Conservation (phyloP, 306 rosid genomes). For the Clitoria ternatea region DNA sequence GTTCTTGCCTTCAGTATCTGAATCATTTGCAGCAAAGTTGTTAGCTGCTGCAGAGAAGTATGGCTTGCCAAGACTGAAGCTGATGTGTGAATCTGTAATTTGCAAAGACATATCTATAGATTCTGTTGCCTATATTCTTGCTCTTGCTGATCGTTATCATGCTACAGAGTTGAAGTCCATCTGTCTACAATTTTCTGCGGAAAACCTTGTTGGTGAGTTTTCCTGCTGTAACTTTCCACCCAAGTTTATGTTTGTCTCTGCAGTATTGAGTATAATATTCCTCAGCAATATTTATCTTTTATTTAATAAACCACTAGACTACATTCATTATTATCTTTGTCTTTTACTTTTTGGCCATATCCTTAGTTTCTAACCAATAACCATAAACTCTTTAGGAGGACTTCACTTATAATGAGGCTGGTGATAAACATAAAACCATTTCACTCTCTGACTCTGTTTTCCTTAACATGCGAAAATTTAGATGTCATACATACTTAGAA, state of each 20-base stretch:
- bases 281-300: too few relatives aligned
- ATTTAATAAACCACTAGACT: neutral
- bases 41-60: slow-evolving; percentile 89
- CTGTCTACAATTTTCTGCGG: slow-evolving; percentile 89
- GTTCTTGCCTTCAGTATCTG: slow-evolving; percentile 55
- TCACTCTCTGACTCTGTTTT: neutral
- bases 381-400: neutral
- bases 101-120: slow-evolving; percentile 88
- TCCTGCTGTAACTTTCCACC: slow-evolving; percentile 12
- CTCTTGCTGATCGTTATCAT: slow-evolving; percentile 81
- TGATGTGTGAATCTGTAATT: slow-evolving; percentile 94
- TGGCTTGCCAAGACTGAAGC: slow-evolving; percentile 75
- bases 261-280: too few relatives aligned
- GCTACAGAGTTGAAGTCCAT: slow-evolving; percentile 82
- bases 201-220: slow-evolving; percentile 84
- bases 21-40: slow-evolving; percentile 76
- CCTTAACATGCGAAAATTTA: neutral
- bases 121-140: slow-evolving; percentile 84
- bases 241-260: neutral
- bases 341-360: neutral
- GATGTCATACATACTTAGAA: neutral
- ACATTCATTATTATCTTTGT: neutral
- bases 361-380: neutral
- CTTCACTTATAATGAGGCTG: neutral
- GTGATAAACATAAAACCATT: neutral